Evolutionary conservation across 1,284 basidiomycete species (phyloP).

Genomic region (Vanrija humicola): DNA sequence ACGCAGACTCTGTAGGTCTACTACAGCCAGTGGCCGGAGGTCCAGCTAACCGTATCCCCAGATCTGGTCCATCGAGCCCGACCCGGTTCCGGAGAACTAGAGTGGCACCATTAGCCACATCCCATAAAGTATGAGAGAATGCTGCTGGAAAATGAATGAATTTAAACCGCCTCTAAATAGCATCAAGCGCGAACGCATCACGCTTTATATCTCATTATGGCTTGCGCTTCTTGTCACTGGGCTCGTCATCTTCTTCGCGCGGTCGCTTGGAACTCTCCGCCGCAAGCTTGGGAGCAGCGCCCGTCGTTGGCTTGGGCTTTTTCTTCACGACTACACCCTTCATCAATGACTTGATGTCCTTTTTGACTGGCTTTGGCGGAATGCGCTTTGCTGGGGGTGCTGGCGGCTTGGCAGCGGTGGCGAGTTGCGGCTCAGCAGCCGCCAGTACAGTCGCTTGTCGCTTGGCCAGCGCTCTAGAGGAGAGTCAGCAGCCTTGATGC

Average conservation of each 20-base stretch:
- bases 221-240: slow-evolving; percentile 20
- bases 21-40: too few species aligned
- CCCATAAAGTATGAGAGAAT: not conserved
- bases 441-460: slow-evolving; percentile 19
- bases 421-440: slow-evolving; percentile 12
- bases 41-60: slow-evolving; percentile 8
- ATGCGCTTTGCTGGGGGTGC: slow-evolving; percentile 14
- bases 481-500: not conserved
- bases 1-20: slow-evolving; percentile 56
- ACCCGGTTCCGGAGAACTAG: slow-evolving; percentile 29
- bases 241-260: slow-evolving; percentile 6
- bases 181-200: too few species aligned
- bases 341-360: slow-evolving; percentile 44
- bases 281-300: not conserved
- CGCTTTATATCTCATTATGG: not conserved
- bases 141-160: not conserved
- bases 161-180: not conserved
- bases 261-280: not conserved
- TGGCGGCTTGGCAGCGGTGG: slow-evolving; percentile 1
- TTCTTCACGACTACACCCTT: slow-evolving; percentile 50
- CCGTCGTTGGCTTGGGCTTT: slow-evolving; percentile 22
- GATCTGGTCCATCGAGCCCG: slow-evolving; percentile 44
- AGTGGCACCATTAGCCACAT: not conserved
- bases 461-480: slow-evolving; percentile 27
- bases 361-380: slow-evolving; percentile 34